A percentile compares a stretch with the other conserved stretches of the same genome.
Conservation (phyloP, 768 basidiomycete genomes). For the Auricularia heimuer region DNA sequence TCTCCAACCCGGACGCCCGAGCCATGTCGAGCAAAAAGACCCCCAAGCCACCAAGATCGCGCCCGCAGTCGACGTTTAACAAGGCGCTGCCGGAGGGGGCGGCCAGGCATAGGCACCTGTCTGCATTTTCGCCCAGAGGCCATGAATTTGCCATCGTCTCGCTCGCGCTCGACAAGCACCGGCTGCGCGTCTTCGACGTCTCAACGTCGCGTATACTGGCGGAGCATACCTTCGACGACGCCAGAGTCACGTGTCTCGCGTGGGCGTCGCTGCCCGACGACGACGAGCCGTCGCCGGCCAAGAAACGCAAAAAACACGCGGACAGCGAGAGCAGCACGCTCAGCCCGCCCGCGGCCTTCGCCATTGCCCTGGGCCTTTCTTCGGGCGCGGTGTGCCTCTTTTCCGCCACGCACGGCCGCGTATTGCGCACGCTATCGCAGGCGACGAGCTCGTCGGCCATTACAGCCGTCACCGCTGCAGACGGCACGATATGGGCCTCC, state of each 20-base stretch:
- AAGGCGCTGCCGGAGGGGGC: slow-evolving; percentile 45
- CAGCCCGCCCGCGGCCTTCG: slow-evolving; percentile 25
- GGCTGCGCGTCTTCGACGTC: slow-evolving; percentile 55
- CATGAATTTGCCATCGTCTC: slow-evolving; percentile 51
- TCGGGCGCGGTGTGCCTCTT: slow-evolving; percentile 51
- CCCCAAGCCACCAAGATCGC: slow-evolving; percentile 1
- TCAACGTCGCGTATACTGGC: slow-evolving; percentile 43
- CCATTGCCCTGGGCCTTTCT: slow-evolving; percentile 50
- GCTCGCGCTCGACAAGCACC: slow-evolving; percentile 62
- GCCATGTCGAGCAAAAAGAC: slow-evolving; percentile 4
- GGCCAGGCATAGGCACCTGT: slow-evolving; percentile 33
- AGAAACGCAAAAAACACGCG: slow-evolving; percentile 41
- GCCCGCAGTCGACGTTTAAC: slow-evolving; percentile 3
- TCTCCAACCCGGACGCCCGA: neutral
- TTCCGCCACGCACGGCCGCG: slow-evolving; percentile 48
- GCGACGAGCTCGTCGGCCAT: slow-evolving; percentile 45
- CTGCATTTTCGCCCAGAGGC: slow-evolving; percentile 50
- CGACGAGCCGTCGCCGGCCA: slow-evolving; percentile 35
- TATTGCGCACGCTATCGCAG: slow-evolving; percentile 46
- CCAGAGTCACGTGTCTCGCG: slow-evolving; percentile 42
- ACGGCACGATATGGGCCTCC: slow-evolving; percentile 41
- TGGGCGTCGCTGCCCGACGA: slow-evolving; percentile 32
- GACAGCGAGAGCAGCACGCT: slow-evolving; percentile 16
- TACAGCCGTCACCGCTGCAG: slow-evolving; percentile 33
- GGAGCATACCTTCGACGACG: slow-evolving; percentile 44